A percentile compares a stretch with the other conserved stretches of the same genome.
phyloP scores from a whole-genome alignment of 208 protist genomes.

The Polymyxa betae region DNA sequence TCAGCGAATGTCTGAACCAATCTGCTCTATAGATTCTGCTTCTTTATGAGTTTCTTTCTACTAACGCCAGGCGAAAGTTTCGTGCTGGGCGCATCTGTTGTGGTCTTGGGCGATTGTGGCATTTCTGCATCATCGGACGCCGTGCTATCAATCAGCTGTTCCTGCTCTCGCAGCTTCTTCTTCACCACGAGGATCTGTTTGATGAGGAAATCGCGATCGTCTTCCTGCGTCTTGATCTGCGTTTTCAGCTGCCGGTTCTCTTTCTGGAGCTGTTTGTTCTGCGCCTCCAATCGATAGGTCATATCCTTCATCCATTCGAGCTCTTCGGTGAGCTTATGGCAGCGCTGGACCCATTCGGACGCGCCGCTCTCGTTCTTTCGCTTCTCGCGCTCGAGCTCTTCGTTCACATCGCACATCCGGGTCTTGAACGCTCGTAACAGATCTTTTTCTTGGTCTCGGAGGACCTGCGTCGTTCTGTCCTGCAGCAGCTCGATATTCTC shows the following conservation, averaged over 20 bases:
- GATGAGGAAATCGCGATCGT: constrained; percentile 59
- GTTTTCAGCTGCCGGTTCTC: constrained; percentile 39
- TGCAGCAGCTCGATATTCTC: constrained; percentile 58
- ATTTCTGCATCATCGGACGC: too few relatives aligned
- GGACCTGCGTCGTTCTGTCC: constrained; percentile 49
- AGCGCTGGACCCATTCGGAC: constrained; percentile 58
- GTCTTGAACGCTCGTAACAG: constrained; percentile 59
- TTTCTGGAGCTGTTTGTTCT: constrained; percentile 55
- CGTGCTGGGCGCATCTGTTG: too few relatives aligned
- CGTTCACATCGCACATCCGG: constrained; percentile 52
- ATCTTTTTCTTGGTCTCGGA: constrained; percentile 59
- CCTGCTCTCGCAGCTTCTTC: too few relatives aligned
- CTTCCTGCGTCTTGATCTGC: constrained; percentile 44
- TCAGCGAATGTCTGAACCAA: too few relatives aligned
- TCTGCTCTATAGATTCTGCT: too few relatives aligned
- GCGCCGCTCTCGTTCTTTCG: constrained; percentile 54
- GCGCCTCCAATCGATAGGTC: constrained; percentile 13
- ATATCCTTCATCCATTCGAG: constrained; percentile 59
- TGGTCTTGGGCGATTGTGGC: too few relatives aligned
- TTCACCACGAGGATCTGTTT: constrained; percentile 55
- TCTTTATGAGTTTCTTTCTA: too few relatives aligned
- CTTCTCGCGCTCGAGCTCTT: constrained; percentile 53
- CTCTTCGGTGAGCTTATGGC: constrained; percentile 59
- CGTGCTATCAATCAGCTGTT: too few relatives aligned
- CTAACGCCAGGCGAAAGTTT: too few relatives aligned